A percentile compares a stretch with the other conserved stretches of the same genome.
Evolutionary conservation across 164 flowering plant genomes (phyloP).

Genomic region (Vitis cinerea): DNA sequence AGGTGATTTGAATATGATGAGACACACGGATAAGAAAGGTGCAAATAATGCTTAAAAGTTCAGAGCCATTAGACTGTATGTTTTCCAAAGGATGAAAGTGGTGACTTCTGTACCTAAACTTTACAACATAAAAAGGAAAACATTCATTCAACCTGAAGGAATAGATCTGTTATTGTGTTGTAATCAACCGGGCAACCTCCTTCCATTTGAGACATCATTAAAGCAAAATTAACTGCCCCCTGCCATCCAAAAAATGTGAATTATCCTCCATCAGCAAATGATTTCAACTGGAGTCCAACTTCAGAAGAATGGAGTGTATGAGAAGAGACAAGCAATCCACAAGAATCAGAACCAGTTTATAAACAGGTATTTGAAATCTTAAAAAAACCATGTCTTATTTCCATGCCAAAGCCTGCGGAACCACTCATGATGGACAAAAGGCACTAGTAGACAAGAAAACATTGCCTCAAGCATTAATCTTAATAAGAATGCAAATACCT

Average conservation of each 20-base stretch:
- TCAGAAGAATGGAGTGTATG: too few species aligned
- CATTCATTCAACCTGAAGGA: slow-evolving; percentile 89
- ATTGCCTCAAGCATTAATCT: too few species aligned
- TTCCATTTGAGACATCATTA: slow-evolving; percentile 98
- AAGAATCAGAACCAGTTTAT: background rate
- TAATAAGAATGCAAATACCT: slow-evolving; percentile 46
- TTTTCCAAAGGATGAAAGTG: too few species aligned
- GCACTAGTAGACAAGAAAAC: background rate
- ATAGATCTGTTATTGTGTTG: slow-evolving; percentile 93
- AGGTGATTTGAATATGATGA: too few species aligned
- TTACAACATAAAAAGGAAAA: background rate
- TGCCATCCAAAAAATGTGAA: slow-evolving; percentile 19
- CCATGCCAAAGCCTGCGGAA: background rate
- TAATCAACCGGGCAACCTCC: slow-evolving; percentile 93
- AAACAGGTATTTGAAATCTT: background rate
- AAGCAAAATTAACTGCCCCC: slow-evolving; percentile 93
- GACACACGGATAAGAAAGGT: too few species aligned
- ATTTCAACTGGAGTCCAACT: background rate
- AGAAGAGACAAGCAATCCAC: background rate
- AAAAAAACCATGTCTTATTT: background rate
- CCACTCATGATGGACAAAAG: background rate
- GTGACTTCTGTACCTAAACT: background rate
- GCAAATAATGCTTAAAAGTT: too few species aligned
- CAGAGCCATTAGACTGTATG: too few species aligned
- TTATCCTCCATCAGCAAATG: background rate